A percentile compares a stretch with the other conserved stretches of the same genome.
Conservation (phyloP, 805 yeast genomes). For the Metschnikowia colocasiae region DNA sequence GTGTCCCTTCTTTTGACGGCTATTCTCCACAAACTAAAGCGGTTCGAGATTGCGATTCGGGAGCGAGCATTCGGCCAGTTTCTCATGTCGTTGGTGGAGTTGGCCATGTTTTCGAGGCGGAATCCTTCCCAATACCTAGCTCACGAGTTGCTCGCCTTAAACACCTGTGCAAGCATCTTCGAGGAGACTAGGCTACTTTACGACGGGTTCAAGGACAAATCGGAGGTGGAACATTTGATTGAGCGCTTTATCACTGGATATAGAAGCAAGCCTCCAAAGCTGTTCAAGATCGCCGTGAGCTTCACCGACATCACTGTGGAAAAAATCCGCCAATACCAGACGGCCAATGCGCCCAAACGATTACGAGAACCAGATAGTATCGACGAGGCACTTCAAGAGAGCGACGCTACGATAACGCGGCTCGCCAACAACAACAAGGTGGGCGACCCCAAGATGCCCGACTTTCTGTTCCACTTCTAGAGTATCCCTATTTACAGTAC, state of each 20-base stretch:
- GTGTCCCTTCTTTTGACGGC: conserved; percentile 23
- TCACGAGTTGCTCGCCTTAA: conserved; percentile 8
- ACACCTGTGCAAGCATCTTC: conserved; percentile 15
- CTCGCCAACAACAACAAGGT: not conserved
- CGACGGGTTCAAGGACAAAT: conserved; percentile 36
- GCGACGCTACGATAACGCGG: not conserved
- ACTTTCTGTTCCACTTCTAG: not conserved
- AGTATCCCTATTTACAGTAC: too few species aligned
- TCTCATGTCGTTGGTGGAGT: conserved; percentile 19
- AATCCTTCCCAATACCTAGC: conserved; percentile 2
- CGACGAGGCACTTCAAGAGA: conserved; percentile 1
- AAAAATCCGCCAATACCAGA: conserved; percentile 5
- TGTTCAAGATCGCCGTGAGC: not conserved
- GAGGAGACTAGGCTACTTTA: conserved; percentile 20
- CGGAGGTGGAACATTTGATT: conserved; percentile 10
- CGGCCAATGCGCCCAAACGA: conserved; percentile 8
- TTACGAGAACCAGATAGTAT: conserved; percentile 7
- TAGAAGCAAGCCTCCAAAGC: not conserved
- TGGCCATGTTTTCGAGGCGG: conserved; percentile 5
- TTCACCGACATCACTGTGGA: conserved; percentile 10
- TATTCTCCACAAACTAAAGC: conserved; percentile 14
- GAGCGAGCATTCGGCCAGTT: conserved; percentile 23
- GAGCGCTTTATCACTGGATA: conserved; percentile 7
- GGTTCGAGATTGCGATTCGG: conserved; percentile 20
- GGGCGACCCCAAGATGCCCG: not conserved